Base-by-base conservation (phyloP, 345 rosid genomes). In the Turnera subulata region DNA sequence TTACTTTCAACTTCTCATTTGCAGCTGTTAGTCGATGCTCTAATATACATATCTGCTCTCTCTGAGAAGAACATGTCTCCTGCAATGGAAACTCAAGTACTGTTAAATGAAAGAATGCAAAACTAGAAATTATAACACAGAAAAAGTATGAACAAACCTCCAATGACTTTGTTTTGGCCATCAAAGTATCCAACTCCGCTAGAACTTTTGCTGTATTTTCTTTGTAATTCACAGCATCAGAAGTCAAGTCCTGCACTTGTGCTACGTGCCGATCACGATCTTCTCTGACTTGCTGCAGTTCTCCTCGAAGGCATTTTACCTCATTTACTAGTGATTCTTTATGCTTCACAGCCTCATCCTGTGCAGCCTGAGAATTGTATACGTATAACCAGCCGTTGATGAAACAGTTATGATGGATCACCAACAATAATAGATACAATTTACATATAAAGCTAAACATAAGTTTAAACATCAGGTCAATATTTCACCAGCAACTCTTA, bases 1-100 rank as follows among this genome's bases (percentile, higher is more conserved):
- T 13, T 39, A 93, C 99, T 96, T 86, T 83, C 12, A 80, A 67
- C 75, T 85, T 87, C 66, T 89, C 96, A 49, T 82, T 86, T 39
- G 97, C 89, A 59, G 88, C 71, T 53, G 66, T 61, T 53, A 93
- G 67, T 51, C 85, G 81, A 53, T 73, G 78, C 71, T 89, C 88
- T 63, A 89, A 50, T 32, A 76, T 52, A 19, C 64, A 51, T 70
- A 93, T 79, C 16, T 80, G 94, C 70, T 86, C 88, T 55, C 76
- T 81, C 67, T 89, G 97, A 48, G 84, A 78, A 38, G 84, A 77
- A 65, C 99, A 89, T 32, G 85, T 86, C 54, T 86, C 91, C 99
- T 93, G 67, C 60, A 68, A 45, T 32, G 67, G 50, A 17, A 35
- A 53, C 38, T 53, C 57, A 29, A 59, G 19, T 22, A 43, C 37